Base-by-base conservation (phyloP, 306 rosid species). In the Acacia melanoxylon region DNA sequence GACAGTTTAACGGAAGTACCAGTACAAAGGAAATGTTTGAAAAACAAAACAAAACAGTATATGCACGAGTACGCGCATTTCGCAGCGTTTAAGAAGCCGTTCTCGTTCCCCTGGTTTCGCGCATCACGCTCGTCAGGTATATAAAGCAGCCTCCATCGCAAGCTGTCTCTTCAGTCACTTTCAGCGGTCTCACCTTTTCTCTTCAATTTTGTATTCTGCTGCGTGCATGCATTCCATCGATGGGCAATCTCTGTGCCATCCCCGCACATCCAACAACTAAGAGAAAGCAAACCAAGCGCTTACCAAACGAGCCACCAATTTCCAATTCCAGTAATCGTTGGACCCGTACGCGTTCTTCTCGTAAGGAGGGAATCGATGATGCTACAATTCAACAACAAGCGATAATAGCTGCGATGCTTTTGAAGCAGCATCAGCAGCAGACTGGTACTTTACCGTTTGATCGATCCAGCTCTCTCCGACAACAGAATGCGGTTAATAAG, bases 241-340 rank as follows among this genome's bases (percentile, higher is more conserved):
- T 96, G 99, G 99, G 99, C 9, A 95, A 95, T 78, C 86, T 93
- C 35, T 95, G 99, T 41, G 77, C 97, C 72, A 80, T 91, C 68
- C 78, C 91, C 72, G 82, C 88, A 68, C 85, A 88, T 31, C 86
- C 85, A 31, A 48, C 91, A 4, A 27, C 62, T 9, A 75, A 86
- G 75, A 71, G 82, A 49, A 91, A 83, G 33, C 84, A 86, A 56
- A 29, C 84, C 40, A 90, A 90, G 76, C 97, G 98, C 33, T 89
- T 86, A 16, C 78, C 85, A 10, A 89, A 87, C 86, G 86, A 86
- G 48, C 82, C 91, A 15, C 75, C 89, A 16, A 3, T 46, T 6
- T 3, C 87, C 80, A 71, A 80, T 75, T 80, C 88, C 5, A 82
- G 90, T 77, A 85, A 76, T 78, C 85, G 89, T 2, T 92, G 95